phyloP scores from a whole-genome alignment of 2,329 filamentous ascomycete genomes.

The Dactylellina sp. region DNA sequence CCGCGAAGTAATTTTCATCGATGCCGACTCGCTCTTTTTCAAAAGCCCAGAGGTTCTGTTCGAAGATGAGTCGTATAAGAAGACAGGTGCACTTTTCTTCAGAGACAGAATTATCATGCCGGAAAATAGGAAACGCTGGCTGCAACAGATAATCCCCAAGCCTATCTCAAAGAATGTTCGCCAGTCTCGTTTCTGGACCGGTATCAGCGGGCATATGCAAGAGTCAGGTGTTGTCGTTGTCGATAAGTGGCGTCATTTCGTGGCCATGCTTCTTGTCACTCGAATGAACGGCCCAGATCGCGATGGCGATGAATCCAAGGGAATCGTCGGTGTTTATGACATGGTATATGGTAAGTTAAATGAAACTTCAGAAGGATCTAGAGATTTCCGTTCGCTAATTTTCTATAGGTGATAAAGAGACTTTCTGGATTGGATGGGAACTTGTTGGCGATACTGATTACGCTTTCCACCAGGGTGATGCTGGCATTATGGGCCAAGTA shows the following conservation, averaged over 20 bases:
- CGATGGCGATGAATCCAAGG: conserved; percentile 62
- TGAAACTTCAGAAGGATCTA: too few species aligned
- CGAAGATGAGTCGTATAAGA: conserved; percentile 64
- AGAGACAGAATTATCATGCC: conserved; percentile 66
- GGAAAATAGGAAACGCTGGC: conserved; percentile 63
- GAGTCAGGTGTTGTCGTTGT: conserved; percentile 67
- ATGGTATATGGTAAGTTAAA: conserved; percentile 65
- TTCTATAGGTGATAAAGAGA: conserved; percentile 67
- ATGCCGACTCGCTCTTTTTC: conserved; percentile 66
- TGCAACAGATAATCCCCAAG: conserved; percentile 65
- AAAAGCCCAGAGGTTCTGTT: conserved; percentile 65
- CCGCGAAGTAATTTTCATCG: conserved; percentile 67
- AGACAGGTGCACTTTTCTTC: conserved; percentile 67
- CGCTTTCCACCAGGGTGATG: conserved; percentile 65
- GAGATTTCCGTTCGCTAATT: not conserved
- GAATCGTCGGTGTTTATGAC: conserved; percentile 65
- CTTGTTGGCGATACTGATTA: conserved; percentile 65
- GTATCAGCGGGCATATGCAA: conserved; percentile 64
- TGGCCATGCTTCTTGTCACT: conserved; percentile 65
- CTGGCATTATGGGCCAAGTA: conserved; percentile 62
- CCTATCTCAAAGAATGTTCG: conserved; percentile 65
- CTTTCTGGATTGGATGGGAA: conserved; percentile 68
- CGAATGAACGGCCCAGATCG: conserved; percentile 66
- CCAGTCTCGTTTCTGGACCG: conserved; percentile 63
- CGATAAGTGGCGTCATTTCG: conserved; percentile 67